Evolutionary conservation across 208 protist genomes (phyloP).

Genomic region (Borovskyia barvae): DNA sequence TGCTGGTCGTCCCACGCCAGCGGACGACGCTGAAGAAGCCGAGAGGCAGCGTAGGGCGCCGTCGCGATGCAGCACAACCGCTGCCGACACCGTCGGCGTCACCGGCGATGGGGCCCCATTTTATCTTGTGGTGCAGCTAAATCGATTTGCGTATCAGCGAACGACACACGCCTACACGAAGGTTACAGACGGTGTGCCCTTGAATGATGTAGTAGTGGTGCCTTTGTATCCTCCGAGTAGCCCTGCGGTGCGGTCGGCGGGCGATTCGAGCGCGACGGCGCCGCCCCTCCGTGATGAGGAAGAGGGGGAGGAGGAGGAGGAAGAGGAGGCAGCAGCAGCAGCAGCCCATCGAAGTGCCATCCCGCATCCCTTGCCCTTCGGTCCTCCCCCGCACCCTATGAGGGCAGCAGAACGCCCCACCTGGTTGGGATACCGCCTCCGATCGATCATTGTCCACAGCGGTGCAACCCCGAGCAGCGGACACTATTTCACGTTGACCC

Average conservation of each 20-base stretch:
- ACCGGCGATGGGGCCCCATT: conserved; percentile 32
- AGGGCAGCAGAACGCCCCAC: not conserved
- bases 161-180: conserved; percentile 36
- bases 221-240: conserved; percentile 18
- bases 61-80: not conserved
- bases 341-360: not conserved
- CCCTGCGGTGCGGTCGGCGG: no score
- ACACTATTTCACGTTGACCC: conserved; percentile 58
- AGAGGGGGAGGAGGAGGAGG: not conserved
- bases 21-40: conserved; percentile 1
- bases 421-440: conserved; percentile 48
- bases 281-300: not conserved
- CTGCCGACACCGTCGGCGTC: no score
- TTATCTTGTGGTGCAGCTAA: conserved; percentile 58
- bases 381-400: no score
- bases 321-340: not conserved
- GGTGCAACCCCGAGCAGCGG: conserved; percentile 56
- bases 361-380: no score
- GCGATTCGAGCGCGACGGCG: not conserved
- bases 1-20: not conserved
- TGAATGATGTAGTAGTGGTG: conserved; percentile 55
- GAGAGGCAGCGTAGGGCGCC: not conserved
- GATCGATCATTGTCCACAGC: conserved; percentile 64
- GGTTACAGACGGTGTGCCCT: conserved; percentile 38
- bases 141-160: conserved; percentile 60